Conservation (phyloP, 257 asterid species). For the Thymus mandschuricus region DNA sequence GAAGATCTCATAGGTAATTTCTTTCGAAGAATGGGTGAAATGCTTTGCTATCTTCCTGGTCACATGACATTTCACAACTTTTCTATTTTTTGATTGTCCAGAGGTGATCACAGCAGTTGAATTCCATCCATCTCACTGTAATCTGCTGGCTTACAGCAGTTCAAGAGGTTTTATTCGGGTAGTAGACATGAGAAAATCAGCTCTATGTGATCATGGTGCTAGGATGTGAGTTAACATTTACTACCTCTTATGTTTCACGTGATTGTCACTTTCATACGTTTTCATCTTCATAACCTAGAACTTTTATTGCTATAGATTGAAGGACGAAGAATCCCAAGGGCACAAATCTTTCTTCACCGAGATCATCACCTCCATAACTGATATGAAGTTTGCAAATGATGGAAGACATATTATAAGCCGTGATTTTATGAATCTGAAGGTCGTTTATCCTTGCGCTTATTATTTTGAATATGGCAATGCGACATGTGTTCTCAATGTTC, state of each 20-base stretch:
- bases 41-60: slow-evolving; percentile 19
- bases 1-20: slow-evolving; percentile 76
- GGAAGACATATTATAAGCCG: slow-evolving; percentile 80
- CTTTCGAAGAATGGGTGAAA: not conserved
- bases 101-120: slow-evolving; percentile 86
- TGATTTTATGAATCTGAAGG: slow-evolving; percentile 80
- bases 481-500: slow-evolving; percentile 14
- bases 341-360: slow-evolving; percentile 76
- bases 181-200: slow-evolving; percentile 82
- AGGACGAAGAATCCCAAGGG: slow-evolving; percentile 59
- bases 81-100: slow-evolving; percentile 30
- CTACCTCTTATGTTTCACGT: not conserved
- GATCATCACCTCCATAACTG: slow-evolving; percentile 70
- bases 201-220: slow-evolving; percentile 69
- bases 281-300: slow-evolving; percentile 24
- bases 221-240: slow-evolving; percentile 55
- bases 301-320: slow-evolving; percentile 48
- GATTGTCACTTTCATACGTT: slow-evolving; percentile 5
- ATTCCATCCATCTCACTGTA: slow-evolving; percentile 81
- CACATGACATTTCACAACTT: not conserved
- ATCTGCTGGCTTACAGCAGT: slow-evolving; percentile 79
- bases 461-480: slow-evolving; percentile 26
- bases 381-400: slow-evolving; percentile 72
- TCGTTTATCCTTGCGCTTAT: slow-evolving; percentile 32
- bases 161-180: slow-evolving; percentile 76